These are phyloP conservation scores for Blastocrithidia nonstop DNA, from an alignment of 208 protist species.

Conservation along the genomic window DNA sequence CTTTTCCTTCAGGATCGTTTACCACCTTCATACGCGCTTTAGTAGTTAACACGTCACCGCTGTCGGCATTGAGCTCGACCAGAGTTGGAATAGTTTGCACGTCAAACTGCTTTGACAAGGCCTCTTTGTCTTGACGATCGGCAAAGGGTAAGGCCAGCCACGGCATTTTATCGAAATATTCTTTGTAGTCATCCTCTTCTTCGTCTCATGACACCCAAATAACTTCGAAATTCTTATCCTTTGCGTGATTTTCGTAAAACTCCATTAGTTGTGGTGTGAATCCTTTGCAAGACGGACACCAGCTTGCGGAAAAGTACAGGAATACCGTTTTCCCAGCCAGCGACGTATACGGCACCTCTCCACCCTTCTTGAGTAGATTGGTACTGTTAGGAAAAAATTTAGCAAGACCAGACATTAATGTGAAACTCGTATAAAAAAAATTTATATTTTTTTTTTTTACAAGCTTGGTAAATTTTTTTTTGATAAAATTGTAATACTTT, in stretches of 20 bases:
- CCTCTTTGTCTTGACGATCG: conserved; percentile 17
- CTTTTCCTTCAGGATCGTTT: conserved; percentile 43
- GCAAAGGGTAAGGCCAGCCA: conserved; percentile 65
- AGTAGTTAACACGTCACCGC: conserved; percentile 50
- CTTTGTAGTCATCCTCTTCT: conserved; percentile 10
- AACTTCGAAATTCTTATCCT: conserved; percentile 37
- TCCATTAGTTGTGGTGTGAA: conserved; percentile 68
- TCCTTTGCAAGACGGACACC: conserved; percentile 71
- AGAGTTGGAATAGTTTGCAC: conserved; percentile 72
- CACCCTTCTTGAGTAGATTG: conserved; percentile 2
- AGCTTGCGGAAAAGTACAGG: conserved; percentile 78
- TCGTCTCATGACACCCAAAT: conserved; percentile 32
- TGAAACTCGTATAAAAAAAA: not conserved
- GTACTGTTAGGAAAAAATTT: not conserved
- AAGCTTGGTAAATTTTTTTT: not conserved
- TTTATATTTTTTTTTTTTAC: not conserved
- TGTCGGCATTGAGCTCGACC: conserved; percentile 57
- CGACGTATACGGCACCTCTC: conserved; percentile 1
- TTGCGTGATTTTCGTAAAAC: conserved; percentile 29
- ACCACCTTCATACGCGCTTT: conserved; percentile 29
- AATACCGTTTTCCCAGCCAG: conserved; percentile 14
- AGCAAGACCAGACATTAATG: not conserved
- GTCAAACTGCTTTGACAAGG: conserved; percentile 27
- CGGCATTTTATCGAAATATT: conserved; percentile 74
- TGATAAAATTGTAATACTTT: not conserved